Evolutionary conservation across 2,329 filamentous ascomycete genomes (phyloP), one percentile per base, ranked within the genome.

Genomic region (Hypoxylon sp.): DNA sequence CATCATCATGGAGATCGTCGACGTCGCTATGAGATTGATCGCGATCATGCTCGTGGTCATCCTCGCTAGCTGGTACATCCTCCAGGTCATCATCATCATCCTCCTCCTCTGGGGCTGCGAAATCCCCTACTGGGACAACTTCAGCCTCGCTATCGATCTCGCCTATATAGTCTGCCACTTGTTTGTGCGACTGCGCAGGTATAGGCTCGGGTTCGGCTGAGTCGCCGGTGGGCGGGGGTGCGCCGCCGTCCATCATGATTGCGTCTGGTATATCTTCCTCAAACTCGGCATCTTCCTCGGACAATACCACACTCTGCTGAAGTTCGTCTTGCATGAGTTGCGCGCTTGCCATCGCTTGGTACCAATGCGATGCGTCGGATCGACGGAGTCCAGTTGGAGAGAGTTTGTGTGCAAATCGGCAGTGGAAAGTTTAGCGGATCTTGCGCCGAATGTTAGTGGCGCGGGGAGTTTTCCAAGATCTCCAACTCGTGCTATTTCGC

Each of bases 311-410:
- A 73, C 84, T 86, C 70, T 85, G 83, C 70, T 86, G 85, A 59
- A 86, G 78, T 73, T 87, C 83, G 62, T 87, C 84, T 72, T 87
- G 81, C 77, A 85, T 86, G 51, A 82, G 78, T 70, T 85, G 84
- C 57, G 82, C 79, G 70, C 80, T 85, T 54, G 81, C 75, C 82
- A 85, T 85, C 48, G 56, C 59, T 55, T 62, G 37, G 37, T 17
- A 28, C 30, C 2, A 26, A 49, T 37, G 22, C 17, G 28, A 43
- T 6, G 22, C 3, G 26, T 15, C 20, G 26, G 28, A 26, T 47
- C 4, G 43, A 39, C 26, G 7, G 22, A 10, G 22, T 24, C 44
- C 47, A 19, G n/a, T 5, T 32, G 15, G 28, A 28, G 20, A 6
- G 17, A 17, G 44, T 15, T 26, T 53, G 49, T 19, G 52, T 47